These are phyloP conservation scores for Chamaenerion angustifolium DNA, from an alignment of 345 rosid species.

Conservation along the genomic window DNA sequence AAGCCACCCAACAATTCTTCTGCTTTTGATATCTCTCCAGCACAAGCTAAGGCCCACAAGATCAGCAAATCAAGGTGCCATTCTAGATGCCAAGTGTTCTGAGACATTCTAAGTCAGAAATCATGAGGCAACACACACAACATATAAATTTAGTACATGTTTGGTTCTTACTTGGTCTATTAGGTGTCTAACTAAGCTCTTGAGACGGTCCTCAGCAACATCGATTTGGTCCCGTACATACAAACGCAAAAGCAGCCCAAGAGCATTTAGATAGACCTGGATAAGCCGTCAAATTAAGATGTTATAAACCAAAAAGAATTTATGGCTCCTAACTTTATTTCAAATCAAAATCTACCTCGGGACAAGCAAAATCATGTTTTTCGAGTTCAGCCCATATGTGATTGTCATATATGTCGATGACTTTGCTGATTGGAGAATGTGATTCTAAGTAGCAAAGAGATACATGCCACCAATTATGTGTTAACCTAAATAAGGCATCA, in stretches of 20 bases:
- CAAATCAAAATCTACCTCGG: constrained; percentile 30
- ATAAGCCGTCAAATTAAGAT: constrained; percentile 3
- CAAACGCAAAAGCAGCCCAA: constrained; percentile 59
- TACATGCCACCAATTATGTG: constrained; percentile 98
- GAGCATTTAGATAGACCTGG: constrained; percentile 71
- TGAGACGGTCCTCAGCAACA: constrained; percentile 37
- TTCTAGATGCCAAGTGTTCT: constrained; percentile 62
- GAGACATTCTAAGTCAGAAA: background rate
- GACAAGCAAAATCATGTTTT: constrained; percentile 27
- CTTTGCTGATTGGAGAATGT: constrained; percentile 42
- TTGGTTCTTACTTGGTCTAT: constrained; percentile 36
- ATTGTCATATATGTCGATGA: constrained; percentile 54
- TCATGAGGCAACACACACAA: no score
- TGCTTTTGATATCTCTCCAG: constrained; percentile 53
- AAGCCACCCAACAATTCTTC: constrained; percentile 54
- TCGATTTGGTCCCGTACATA: constrained; percentile 40
- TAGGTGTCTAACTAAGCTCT: constrained; percentile 29
- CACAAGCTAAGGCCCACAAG: constrained; percentile 61
- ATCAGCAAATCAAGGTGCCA: constrained; percentile 80
- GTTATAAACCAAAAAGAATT: background rate
- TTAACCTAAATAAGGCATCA: constrained; percentile 28
- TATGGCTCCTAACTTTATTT: no score
- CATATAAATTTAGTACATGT: background rate
- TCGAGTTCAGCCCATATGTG: constrained; percentile 74
- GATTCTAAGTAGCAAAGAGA: constrained; percentile 95